Evolutionary conservation across 2,329 filamentous ascomycete genomes (phyloP).

Genomic region (Volutella citrinella): DNA sequence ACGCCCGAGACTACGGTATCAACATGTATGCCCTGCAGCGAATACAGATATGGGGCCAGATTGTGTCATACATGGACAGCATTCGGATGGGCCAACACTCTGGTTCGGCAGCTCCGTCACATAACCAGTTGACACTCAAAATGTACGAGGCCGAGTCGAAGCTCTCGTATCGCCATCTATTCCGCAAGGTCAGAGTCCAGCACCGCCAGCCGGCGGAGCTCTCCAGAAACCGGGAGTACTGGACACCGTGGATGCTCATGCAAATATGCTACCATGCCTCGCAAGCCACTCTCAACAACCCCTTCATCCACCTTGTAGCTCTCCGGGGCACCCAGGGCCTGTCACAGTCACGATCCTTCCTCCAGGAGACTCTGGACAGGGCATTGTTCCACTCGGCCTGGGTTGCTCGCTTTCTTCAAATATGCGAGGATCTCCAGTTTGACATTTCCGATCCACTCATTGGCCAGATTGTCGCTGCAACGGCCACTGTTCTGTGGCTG

Average conservation of each 20-base stretch:
- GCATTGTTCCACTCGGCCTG: conserved; percentile 19
- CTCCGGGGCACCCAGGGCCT: conserved; percentile 14
- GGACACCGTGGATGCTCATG: conserved; percentile 17
- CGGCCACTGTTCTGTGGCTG: conserved; percentile 20
- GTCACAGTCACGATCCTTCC: conserved; percentile 17
- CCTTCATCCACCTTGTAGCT: conserved; percentile 21
- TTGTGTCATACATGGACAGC: too few species aligned
- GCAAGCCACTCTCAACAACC: conserved; percentile 18
- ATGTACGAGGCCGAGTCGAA: conserved; percentile 20
- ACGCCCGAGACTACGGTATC: too few species aligned
- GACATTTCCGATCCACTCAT: conserved; percentile 19
- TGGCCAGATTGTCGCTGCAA: conserved; percentile 18
- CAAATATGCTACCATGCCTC: conserved; percentile 21
- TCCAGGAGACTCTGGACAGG: conserved; percentile 23
- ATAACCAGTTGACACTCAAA: too few species aligned
- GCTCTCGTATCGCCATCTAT: conserved; percentile 14
- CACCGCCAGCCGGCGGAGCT: conserved; percentile 13
- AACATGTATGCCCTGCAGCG: too few species aligned
- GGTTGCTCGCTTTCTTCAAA: conserved; percentile 19
- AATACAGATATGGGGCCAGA: too few species aligned
- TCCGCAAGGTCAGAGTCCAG: conserved; percentile 19
- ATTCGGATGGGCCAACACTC: too few species aligned
- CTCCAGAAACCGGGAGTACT: conserved; percentile 15
- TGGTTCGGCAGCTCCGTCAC: too few species aligned
- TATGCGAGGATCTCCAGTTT: conserved; percentile 18